Conservation (phyloP, 306 rosid species). For the Cicer judaicum region DNA sequence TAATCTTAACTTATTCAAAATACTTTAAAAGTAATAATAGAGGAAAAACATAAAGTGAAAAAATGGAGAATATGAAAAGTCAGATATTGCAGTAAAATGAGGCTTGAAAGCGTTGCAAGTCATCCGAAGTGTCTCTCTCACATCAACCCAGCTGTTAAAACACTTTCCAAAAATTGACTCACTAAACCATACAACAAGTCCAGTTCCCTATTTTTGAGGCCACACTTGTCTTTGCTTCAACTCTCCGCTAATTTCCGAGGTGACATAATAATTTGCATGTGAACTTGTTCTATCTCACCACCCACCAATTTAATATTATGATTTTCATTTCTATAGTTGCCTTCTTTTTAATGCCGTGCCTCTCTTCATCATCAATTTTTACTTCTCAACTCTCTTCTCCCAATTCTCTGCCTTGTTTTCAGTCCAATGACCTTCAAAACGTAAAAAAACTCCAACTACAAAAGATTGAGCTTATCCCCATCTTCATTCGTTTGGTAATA, state of each 20-base stretch:
- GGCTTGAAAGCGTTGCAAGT: not conserved
- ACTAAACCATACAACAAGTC: not conserved
- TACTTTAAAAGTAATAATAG: too few species aligned
- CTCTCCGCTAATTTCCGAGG: slow-evolving; percentile 7
- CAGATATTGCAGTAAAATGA: too few species aligned
- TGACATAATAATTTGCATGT: slow-evolving; percentile 11
- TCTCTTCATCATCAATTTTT: not conserved
- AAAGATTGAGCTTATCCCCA: too few species aligned
- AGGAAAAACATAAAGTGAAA: too few species aligned
- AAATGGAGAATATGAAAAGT: too few species aligned
- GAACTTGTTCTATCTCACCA: not conserved
- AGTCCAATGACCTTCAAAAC: too few species aligned
- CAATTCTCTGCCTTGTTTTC: not conserved
- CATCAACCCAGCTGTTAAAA: slow-evolving; percentile 37
- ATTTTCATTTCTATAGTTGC: not conserved
- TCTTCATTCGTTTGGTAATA: too few species aligned
- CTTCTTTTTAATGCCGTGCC: not conserved
- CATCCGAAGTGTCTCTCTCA: slow-evolving; percentile 29
- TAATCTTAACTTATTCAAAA: too few species aligned
- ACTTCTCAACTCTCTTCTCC: not conserved
- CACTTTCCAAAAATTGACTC: not conserved
- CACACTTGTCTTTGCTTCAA: slow-evolving; percentile 28
- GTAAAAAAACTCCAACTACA: too few species aligned
- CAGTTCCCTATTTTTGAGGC: not conserved
- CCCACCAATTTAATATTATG: too few species aligned